A percentile compares a stretch with the other conserved stretches of the same genome.
These are phyloP conservation scores for Pythium phragmiticola DNA, from an alignment of 352 stramenopile genomes.

Conservation along the genomic window DNA sequence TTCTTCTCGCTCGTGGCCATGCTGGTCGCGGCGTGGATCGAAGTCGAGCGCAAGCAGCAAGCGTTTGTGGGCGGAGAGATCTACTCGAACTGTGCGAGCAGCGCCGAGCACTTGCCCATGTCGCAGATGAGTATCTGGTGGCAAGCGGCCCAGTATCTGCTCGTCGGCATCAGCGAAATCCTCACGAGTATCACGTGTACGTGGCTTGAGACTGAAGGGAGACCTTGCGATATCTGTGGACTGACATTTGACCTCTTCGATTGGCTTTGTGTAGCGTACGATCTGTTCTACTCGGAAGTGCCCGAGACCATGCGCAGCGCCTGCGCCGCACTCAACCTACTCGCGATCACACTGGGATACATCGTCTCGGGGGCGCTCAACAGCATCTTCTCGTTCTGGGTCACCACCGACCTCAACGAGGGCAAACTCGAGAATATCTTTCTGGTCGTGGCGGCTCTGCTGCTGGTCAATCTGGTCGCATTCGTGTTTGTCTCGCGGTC, in stretches of 20 bases:
- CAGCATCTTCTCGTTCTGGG: slow-evolving; percentile 89
- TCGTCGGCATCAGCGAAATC: slow-evolving; percentile 89
- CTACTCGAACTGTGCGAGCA: slow-evolving; percentile 73
- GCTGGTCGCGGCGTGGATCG: slow-evolving; percentile 61
- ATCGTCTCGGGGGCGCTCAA: slow-evolving; percentile 81
- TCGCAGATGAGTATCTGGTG: slow-evolving; percentile 86
- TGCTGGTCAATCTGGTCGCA: slow-evolving; percentile 62
- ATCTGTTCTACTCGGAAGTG: slow-evolving; percentile 92
- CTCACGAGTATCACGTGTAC: slow-evolving; percentile 88
- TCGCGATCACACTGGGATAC: slow-evolving; percentile 89
- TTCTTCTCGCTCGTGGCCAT: slow-evolving; percentile 82
- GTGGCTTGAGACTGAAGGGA: slow-evolving; percentile 10
- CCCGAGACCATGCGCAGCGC: slow-evolving; percentile 90
- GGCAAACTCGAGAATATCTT: slow-evolving; percentile 90
- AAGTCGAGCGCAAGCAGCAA: slow-evolving; percentile 70
- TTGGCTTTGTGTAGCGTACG: slow-evolving; percentile 47
- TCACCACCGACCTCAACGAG: slow-evolving; percentile 88
- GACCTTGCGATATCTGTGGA: not conserved
- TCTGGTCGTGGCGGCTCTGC: slow-evolving; percentile 68
- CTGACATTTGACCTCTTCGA: not conserved
- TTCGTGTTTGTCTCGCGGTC: slow-evolving; percentile 79
- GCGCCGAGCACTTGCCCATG: slow-evolving; percentile 64
- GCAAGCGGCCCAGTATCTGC: slow-evolving; percentile 87
- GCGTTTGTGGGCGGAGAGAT: slow-evolving; percentile 42
- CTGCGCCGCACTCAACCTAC: slow-evolving; percentile 86